phyloP scores from a whole-genome alignment of 2,329 filamentous ascomycete genomes.

The Penicillium sp. region DNA sequence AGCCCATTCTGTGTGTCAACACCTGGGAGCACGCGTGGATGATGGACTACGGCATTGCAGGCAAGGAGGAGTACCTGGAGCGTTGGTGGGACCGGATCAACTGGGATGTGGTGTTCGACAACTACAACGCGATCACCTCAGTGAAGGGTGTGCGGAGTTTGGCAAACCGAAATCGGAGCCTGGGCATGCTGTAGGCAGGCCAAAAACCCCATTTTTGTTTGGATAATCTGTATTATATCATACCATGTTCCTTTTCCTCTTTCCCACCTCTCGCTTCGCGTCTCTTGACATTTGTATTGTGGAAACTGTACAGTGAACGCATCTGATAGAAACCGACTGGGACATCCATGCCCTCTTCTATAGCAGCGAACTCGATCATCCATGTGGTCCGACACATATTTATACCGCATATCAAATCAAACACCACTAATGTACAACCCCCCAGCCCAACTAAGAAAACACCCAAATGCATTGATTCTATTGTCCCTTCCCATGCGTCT shows the following conservation, averaged over 20 bases:
- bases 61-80: conserved; percentile 72
- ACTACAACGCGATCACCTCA: conserved; percentile 37
- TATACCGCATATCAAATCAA: not conserved
- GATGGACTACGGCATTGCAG: conserved; percentile 71
- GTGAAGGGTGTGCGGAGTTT: conserved; percentile 22
- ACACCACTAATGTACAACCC: conserved; percentile 14
- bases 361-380: not conserved
- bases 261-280: conserved; percentile 7
- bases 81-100: conserved; percentile 86
- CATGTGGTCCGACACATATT: conserved; percentile 4
- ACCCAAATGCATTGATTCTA: conserved; percentile 2
- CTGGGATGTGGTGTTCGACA: conserved; percentile 69
- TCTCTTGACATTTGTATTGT: conserved; percentile 6
- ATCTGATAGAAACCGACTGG: conserved; percentile 17
- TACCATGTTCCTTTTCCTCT: conserved; percentile 20
- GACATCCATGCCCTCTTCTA: too few species aligned
- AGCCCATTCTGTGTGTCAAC: conserved; percentile 84
- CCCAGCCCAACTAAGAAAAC: not conserved
- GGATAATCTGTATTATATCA: conserved; percentile 29
- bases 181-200: conserved; percentile 26
- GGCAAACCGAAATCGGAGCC: conserved; percentile 22
- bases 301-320: conserved; percentile 20
- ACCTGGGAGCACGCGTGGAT: conserved; percentile 96
- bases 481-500: conserved; percentile 46
- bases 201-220: conserved; percentile 18